Evolutionary conservation across 176 grass and related monocot species (phyloP).

Genomic region (Dendrocalamus sinicus): DNA sequence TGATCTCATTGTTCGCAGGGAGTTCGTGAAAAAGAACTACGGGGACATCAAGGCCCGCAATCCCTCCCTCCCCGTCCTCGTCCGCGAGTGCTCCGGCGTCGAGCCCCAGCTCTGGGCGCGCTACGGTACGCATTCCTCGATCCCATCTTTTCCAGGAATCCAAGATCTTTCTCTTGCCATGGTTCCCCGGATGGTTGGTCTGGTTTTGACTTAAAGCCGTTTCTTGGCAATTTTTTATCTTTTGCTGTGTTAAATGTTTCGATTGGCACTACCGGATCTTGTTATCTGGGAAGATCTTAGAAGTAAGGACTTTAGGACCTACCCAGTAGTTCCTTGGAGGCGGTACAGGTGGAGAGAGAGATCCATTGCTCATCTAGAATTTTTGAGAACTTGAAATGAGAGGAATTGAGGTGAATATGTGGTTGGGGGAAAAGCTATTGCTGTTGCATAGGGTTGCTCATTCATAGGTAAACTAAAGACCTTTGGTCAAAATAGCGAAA

Average conservation of each 20-base stretch:
- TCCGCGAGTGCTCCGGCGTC: slow-evolving; percentile 94
- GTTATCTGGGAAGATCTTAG: not conserved
- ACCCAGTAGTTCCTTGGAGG: not conserved
- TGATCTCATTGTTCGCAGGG: slow-evolving; percentile 52
- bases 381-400: not conserved
- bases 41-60: slow-evolving; percentile 30
- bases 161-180: too few relatives aligned
- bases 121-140: too few relatives aligned
- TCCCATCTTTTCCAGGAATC: too few relatives aligned
- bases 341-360: not conserved
- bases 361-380: not conserved
- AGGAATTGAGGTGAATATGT: not conserved
- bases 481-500: too few relatives aligned
- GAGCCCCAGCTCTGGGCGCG: too few relatives aligned
- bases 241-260: slow-evolving; percentile 15
- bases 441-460: not conserved
- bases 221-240: not conserved
- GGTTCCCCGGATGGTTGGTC: too few relatives aligned
- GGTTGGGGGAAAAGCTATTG: not conserved
- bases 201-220: too few relatives aligned
- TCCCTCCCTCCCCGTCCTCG: slow-evolving; percentile 77
- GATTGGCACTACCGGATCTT: not conserved
- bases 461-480: too few relatives aligned
- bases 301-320: not conserved
- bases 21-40: slow-evolving; percentile 93